Base-by-base conservation (phyloP, 2,329 filamentous ascomycete genomes). In the Penicillium sp. region DNA sequence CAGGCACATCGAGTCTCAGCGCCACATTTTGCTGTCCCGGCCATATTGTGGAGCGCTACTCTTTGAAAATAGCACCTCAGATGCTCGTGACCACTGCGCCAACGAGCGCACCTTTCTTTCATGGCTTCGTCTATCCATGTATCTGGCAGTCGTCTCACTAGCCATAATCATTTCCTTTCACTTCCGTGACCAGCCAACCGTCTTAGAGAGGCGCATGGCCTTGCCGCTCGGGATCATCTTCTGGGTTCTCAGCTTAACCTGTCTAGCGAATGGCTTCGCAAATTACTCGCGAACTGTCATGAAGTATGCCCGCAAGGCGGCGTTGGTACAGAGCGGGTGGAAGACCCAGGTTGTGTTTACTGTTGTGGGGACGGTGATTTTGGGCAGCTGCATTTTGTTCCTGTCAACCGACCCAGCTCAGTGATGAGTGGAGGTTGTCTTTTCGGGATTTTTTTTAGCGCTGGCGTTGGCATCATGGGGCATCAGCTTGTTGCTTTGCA, bases 151-250 rank as follows among this genome's bases (percentile, higher is more conserved):
- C 48, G 91, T 97, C 8, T 86, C 90, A 27, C 84, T 96, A 31
- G 93, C 94, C 47, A 96, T 99, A 62, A 86, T 96, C 9, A 81
- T 97, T 47, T 96, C 91, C 13, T 99, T 99, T 72, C 93, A 99
- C 69, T 82, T 99, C 47, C 92, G 92, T 68, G 79, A 80, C 16
- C 76, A 86, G 64, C 90, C 94, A 0, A 84, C 86, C 0, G 68
- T 77, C 0, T 72, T 91, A 13, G 94, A 99, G 77, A 79, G 85
- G 56, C 84, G 83, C 42, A 86, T 97, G 74, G 88, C 94, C 0
- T 81, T 89, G 57, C 94, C 94, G 0, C 83, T 99, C 2, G 94
- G 94, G 0, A 81, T 91, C 43, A 77, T 96, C 22, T 99, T 99
- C 75, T 97, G 92, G 92, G 62, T 86, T 0, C 80, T 99, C 5